Percentiles rank a stretch among this genome's conserved stretches.
Evolutionary conservation across 805 yeast genomes (phyloP).

Genomic region (Debaryomyces castellii): DNA sequence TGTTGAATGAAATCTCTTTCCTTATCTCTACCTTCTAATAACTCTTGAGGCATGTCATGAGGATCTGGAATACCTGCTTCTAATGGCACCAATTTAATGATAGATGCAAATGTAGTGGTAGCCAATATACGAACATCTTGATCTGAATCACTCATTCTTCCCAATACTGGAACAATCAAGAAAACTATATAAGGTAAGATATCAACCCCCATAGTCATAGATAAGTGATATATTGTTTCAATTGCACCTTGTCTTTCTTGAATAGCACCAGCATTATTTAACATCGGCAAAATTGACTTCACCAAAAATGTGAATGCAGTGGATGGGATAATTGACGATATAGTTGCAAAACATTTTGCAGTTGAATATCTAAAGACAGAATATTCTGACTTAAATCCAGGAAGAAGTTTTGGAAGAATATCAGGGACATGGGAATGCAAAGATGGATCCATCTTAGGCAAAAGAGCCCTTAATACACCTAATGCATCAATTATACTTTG

Average conservation of each 20-base stretch:
- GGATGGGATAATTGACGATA: conserved; percentile 69
- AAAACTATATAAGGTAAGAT: conserved; percentile 94
- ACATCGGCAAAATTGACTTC: conserved; percentile 73
- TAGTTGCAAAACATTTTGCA: conserved; percentile 82
- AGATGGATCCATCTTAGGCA: conserved; percentile 55
- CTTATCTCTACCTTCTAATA: conserved; percentile 84
- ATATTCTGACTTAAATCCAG: conserved; percentile 61
- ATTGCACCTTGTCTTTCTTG: conserved; percentile 89
- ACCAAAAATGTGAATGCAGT: conserved; percentile 76
- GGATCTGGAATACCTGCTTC: conserved; percentile 98
- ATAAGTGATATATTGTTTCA: conserved; percentile 84
- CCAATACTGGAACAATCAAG: conserved; percentile 92
- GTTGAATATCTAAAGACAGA: conserved; percentile 89
- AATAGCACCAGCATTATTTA: conserved; percentile 70
- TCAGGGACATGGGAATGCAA: conserved; percentile 53
- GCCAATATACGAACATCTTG: conserved; percentile 85
- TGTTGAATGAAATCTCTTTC: conserved; percentile 94
- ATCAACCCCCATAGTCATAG: conserved; percentile 80
- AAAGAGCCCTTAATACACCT: conserved; percentile 74
- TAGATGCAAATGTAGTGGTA: conserved; percentile 94
- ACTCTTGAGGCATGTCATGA: conserved; percentile 78
- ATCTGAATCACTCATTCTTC: conserved; percentile 96
- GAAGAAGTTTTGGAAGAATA: conserved; percentile 42
- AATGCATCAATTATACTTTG: conserved; percentile 83
- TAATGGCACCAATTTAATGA: conserved; percentile 90